Evolutionary conservation across 345 rosid genomes (phyloP), one percentile per base, ranked within the genome.

Genomic region (Sisymbrium altissimum): DNA sequence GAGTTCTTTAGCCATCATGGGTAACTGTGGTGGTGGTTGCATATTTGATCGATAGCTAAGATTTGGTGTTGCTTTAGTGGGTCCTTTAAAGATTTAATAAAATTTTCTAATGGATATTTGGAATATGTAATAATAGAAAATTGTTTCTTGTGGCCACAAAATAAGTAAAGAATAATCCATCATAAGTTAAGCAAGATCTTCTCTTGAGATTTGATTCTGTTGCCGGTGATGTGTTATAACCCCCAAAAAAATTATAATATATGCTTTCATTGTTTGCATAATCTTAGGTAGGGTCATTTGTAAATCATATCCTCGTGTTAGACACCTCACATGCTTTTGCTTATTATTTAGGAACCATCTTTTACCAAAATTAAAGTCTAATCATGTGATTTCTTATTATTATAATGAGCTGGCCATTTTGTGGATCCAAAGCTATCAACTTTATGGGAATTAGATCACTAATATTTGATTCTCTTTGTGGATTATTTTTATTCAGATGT

Each of bases 401-500:
- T 52, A 12, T 35, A 36, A 9, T 58, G 67, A 58, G 68, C 46
- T 74, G 73, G 78, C 38, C 68, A 67, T 74, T 13, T 59, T 74
- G 18, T 74, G 23, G 7, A 66, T 74, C 59, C 17, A 74, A 45
- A 66, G 23, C 56, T 64, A 23, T 33, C 4, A 56, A 45, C 50
- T 57, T 66, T 74, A 58, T 57, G 15, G 2, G 25, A 46, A 27
- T 6, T 38, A 9, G 59, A 65, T 74, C 40, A 74, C 67, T 74
- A 49, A 74, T 38, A 18, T 57, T 27, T 48, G 2, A 0, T 33
- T 49, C 17, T 44, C 12, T 63, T 29, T 30, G 19, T n/a, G 11
- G 58, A 3, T 27, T 4, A 18, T 57, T 12, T n/a, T 6, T 18
- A 15, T 65, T 44, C 82, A 92, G 96, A 67, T 92, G 97, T 77